Percentiles rank a stretch among this genome's conserved stretches.
Evolutionary conservation across 345 rosid genomes (phyloP).

Genomic region (Eucalyptus dawsonii): DNA sequence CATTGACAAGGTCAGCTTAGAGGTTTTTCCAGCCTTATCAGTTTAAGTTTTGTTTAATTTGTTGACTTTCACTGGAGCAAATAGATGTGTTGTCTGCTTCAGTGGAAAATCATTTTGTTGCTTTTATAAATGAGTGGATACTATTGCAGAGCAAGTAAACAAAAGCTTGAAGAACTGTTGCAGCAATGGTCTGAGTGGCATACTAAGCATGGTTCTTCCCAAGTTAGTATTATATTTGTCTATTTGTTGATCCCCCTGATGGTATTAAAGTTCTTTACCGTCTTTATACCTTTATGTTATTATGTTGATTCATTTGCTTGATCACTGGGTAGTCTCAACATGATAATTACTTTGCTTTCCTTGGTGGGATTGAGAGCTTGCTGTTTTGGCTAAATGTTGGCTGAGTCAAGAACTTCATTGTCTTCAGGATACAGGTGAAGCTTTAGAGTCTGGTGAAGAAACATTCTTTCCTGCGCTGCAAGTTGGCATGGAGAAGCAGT

Average conservation of each 20-base stretch:
- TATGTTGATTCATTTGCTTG: not conserved
- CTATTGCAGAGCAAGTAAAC: conserved; percentile 68
- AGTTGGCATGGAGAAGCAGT: conserved; percentile 50
- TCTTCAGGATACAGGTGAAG: conserved; percentile 53
- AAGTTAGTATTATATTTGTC: not conserved
- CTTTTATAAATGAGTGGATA: not conserved
- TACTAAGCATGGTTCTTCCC: conserved; percentile 35
- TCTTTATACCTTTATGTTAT: not conserved
- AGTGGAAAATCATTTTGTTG: not conserved
- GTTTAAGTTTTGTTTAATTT: not conserved
- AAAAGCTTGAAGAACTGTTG: conserved; percentile 69
- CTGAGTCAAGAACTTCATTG: not conserved
- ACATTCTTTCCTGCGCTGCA: conserved; percentile 76
- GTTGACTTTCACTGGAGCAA: not conserved
- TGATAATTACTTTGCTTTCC: not conserved
- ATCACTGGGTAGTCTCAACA: not conserved
- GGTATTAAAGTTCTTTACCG: not conserved
- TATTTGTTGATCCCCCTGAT: not conserved
- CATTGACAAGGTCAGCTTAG: conserved; percentile 64
- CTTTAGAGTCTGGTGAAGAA: conserved; percentile 70
- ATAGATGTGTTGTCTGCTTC: not conserved
- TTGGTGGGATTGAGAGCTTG: not conserved
- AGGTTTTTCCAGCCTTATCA: not conserved
- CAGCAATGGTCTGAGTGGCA: conserved; percentile 97
- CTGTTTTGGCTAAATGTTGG: not conserved